A percentile compares a stretch with the other conserved stretches of the same genome.
These are phyloP conservation scores for Galerina sulciceps DNA, from an alignment of 768 basidiomycete genomes.

Conservation along the genomic window DNA sequence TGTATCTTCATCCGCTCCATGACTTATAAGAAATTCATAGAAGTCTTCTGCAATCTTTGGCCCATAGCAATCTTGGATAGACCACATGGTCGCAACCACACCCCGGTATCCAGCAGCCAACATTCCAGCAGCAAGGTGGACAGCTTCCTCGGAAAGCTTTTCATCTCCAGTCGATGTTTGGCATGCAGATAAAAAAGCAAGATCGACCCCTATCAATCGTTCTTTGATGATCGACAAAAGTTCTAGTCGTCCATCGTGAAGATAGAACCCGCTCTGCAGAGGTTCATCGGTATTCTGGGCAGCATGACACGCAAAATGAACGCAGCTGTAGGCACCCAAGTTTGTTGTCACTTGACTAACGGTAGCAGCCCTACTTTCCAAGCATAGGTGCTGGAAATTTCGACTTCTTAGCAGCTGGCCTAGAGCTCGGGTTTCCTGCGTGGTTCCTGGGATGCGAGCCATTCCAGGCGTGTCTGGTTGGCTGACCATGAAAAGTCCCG, in stretches of 20 bases:
- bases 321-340: background rate
- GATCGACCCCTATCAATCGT: background rate
- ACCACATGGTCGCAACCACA: constrained; percentile 13
- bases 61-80: constrained; percentile 3
- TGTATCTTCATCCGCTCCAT: background rate
- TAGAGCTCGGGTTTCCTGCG: constrained; percentile 1
- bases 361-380: background rate
- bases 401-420: background rate
- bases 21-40: background rate
- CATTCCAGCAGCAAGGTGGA: constrained; percentile 13
- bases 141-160: constrained; percentile 3
- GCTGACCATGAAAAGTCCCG: constrained; percentile 1
- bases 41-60: too few relatives aligned
- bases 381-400: background rate
- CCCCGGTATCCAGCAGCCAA: constrained; percentile 10
- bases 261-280: background rate
- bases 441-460: constrained; percentile 2
- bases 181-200: constrained; percentile 8
- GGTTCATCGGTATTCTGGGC: background rate
- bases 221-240: background rate
- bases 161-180: background rate
- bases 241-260: background rate
- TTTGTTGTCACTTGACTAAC: background rate
- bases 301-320: constrained; percentile 6
- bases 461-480: constrained; percentile 6